A percentile compares a stretch with the other conserved stretches of the same genome.
These are phyloP conservation scores for Fusarium odoratissimum DNA, from an alignment of 2,329 filamentous ascomycete genomes.

Conservation along the genomic window DNA sequence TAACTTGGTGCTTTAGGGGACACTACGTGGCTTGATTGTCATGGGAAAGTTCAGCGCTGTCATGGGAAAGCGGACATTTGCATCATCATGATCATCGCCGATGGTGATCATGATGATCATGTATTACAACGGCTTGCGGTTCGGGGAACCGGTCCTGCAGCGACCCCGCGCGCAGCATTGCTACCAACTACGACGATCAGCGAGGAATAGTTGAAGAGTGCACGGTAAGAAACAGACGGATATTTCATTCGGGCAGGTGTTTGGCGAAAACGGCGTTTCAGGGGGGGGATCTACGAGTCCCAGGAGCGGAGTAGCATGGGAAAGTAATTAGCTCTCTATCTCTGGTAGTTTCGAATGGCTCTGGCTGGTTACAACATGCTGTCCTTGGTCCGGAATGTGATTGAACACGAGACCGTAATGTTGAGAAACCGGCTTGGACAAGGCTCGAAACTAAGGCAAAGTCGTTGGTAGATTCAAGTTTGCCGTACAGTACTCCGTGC, in stretches of 20 bases:
- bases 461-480: not conserved
- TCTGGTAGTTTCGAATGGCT: conserved; percentile 1
- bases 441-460: not conserved
- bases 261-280: conserved; percentile 42
- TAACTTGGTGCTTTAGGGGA: not conserved
- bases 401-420: not conserved
- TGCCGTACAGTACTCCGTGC: not conserved
- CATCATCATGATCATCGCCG: conserved; percentile 33
- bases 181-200: conserved; percentile 9
- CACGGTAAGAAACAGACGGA: not conserved
- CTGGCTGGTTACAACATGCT: not conserved
- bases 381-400: conserved; percentile 16
- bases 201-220: not conserved
- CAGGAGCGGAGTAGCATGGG: conserved; percentile 11
- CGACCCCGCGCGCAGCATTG: not conserved
- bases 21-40: not conserved
- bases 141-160: conserved; percentile 1
- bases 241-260: conserved; percentile 9
- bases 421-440: conserved; percentile 17
- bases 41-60: conserved; percentile 29
- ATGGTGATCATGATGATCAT: conserved; percentile 9
- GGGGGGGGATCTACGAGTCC: conserved; percentile 13
- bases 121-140: conserved; percentile 8
- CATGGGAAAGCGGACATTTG: conserved; percentile 32
- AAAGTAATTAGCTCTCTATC: conserved; percentile 16